Conservation (phyloP, 345 rosid genomes). For the Erysimum cheiranthoides region DNA sequence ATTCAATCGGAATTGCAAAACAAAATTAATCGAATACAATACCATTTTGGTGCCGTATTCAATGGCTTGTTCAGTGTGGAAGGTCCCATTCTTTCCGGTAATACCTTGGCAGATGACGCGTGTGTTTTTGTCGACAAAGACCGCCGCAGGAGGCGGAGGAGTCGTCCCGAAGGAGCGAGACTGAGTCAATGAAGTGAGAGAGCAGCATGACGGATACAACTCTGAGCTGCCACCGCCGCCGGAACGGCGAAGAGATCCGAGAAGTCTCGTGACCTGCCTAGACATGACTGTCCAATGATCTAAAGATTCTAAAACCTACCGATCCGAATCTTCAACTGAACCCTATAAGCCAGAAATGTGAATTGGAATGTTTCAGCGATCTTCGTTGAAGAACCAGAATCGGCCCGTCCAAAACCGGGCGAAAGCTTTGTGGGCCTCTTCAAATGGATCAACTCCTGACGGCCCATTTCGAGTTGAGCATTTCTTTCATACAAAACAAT, state of each 20-base stretch:
- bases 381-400: slow-evolving; percentile 18
- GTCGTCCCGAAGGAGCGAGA: slow-evolving; percentile 60
- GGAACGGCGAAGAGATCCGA: slow-evolving; percentile 42
- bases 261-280: slow-evolving; percentile 39
- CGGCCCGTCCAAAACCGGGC: background rate
- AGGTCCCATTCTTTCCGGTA: slow-evolving; percentile 90
- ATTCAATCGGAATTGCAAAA: background rate
- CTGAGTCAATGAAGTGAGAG: slow-evolving; percentile 42
- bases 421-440: background rate
- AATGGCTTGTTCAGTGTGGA: slow-evolving; percentile 95
- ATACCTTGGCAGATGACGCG: slow-evolving; percentile 95
- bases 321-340: slow-evolving; percentile 26
- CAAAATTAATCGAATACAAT: background rate
- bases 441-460: background rate
- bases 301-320: slow-evolving; percentile 1
- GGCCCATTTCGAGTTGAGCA: background rate
- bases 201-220: slow-evolving; percentile 31
- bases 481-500: no score
- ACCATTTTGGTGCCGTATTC: slow-evolving; percentile 75
- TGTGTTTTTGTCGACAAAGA: slow-evolving; percentile 87
- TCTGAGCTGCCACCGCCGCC: slow-evolving; percentile 25
- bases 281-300: slow-evolving; percentile 31
- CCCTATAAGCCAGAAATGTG: slow-evolving; percentile 13
- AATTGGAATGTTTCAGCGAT: background rate
- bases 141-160: slow-evolving; percentile 68